Evolutionary conservation across 1,284 basidiomycete genomes (phyloP).

Genomic region (Volvariella volvacea): DNA sequence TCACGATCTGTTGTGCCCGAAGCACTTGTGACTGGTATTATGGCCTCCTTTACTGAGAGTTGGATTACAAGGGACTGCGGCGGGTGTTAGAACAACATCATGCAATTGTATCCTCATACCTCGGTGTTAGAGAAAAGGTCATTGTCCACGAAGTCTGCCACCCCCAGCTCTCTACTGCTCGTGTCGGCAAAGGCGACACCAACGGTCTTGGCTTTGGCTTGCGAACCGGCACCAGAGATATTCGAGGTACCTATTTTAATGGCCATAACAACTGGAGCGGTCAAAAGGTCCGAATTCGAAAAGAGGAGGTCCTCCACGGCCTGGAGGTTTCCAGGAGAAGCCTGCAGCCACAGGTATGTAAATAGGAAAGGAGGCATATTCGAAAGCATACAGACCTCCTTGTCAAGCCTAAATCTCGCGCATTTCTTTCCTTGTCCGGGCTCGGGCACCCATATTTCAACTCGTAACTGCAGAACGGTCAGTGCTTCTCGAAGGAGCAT

Average conservation of each 20-base stretch:
- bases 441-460: conserved; percentile 89
- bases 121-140: conserved; percentile 96
- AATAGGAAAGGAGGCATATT: neutral
- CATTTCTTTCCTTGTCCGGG: conserved; percentile 70
- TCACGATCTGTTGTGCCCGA: conserved; percentile 73
- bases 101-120: conserved; percentile 34
- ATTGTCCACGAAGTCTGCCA: conserved; percentile 89
- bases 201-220: conserved; percentile 54
- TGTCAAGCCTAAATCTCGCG: conserved; percentile 68
- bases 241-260: conserved; percentile 68
- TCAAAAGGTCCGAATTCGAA: conserved; percentile 72
- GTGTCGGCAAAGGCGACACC: conserved; percentile 78
- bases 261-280: conserved; percentile 88
- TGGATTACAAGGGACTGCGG: conserved; percentile 88
- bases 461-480: conserved; percentile 83
- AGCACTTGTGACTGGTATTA: conserved; percentile 62
- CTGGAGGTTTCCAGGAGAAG: conserved; percentile 93
- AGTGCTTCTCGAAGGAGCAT: conserved; percentile 86
- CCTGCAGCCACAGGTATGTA: conserved; percentile 37
- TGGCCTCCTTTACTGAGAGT: conserved; percentile 93
- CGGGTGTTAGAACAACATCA: conserved; percentile 3
- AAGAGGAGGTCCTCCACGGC: conserved; percentile 94
- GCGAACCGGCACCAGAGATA: conserved; percentile 29
- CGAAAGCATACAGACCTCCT: conserved; percentile 56
- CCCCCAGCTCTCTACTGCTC: conserved; percentile 65